These are phyloP conservation scores for Dioscorea dumetorum DNA, from an alignment of 106 monocot genomes.

Conservation along the genomic window DNA sequence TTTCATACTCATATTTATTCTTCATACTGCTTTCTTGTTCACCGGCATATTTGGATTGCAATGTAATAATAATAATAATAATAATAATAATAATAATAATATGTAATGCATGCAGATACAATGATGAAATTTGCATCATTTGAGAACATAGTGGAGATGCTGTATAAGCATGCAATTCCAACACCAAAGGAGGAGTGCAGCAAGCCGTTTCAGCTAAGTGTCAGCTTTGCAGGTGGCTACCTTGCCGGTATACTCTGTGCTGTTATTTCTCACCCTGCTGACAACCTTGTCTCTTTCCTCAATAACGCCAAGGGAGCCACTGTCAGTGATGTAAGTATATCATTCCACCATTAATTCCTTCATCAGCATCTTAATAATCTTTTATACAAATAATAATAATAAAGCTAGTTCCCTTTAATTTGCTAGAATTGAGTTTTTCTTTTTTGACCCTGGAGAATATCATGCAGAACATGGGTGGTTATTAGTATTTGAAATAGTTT, in stretches of 20 bases:
- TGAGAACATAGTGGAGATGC: conserved; percentile 41
- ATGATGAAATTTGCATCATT: conserved; percentile 81
- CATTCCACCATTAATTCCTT: background rate
- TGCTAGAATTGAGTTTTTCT: too few species aligned
- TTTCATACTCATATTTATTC: background rate
- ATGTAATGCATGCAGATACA: conserved; percentile 30
- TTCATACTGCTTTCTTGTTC: background rate
- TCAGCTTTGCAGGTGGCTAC: conserved; percentile 58
- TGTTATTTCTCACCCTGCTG: conserved; percentile 59
- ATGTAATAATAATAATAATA: too few species aligned
- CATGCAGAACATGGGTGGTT: too few species aligned
- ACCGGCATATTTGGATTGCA: background rate
- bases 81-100: too few species aligned
- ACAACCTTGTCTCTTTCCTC: conserved; percentile 64
- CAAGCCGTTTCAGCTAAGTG: conserved; percentile 31
- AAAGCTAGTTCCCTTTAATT: too few species aligned
- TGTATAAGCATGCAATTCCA: conserved; percentile 62
- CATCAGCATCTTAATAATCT: too few species aligned
- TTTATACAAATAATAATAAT: too few species aligned
- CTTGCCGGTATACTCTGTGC: conserved; percentile 55
- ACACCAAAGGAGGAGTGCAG: conserved; percentile 51
- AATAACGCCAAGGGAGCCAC: conserved; percentile 66
- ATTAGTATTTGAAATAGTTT: too few species aligned
- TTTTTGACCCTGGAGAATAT: too few species aligned
- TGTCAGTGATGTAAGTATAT: conserved; percentile 49